Evolutionary conservation across 1,284 basidiomycete species (phyloP).

Genomic region (Ustilago esculenta): DNA sequence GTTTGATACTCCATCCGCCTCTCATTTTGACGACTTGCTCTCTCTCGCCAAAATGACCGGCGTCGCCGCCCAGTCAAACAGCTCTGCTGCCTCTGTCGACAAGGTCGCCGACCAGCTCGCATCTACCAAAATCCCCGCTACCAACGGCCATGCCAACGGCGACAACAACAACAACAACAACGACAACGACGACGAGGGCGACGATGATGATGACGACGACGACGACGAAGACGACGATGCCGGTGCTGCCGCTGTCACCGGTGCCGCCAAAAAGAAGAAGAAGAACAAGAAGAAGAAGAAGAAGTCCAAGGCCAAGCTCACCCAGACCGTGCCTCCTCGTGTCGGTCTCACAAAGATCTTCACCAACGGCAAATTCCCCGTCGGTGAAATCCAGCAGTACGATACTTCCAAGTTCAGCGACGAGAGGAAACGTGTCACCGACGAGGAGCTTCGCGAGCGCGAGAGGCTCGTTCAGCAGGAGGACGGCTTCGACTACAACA

Average conservation of each 20-base stretch:
- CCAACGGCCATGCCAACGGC: slow-evolving; percentile 30
- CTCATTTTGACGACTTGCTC: too few species aligned
- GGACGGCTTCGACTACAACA: slow-evolving; percentile 76
- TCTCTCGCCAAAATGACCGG: slow-evolving; percentile 23
- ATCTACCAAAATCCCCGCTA: slow-evolving; percentile 26
- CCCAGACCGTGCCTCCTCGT: slow-evolving; percentile 91
- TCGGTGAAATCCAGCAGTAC: slow-evolving; percentile 91
- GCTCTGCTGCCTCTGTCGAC: slow-evolving; percentile 25
- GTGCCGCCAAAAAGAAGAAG: slow-evolving; percentile 73
- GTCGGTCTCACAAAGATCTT: slow-evolving; percentile 90
- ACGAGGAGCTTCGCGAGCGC: slow-evolving; percentile 85
- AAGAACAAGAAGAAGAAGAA: slow-evolving; percentile 83
- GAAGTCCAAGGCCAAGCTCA: slow-evolving; percentile 52
- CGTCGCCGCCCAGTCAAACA: slow-evolving; percentile 19
- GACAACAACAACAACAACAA: slow-evolving; percentile 18
- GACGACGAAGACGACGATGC: slow-evolving; percentile 48
- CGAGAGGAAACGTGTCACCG: slow-evolving; percentile 79
- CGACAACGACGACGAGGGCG: slow-evolving; percentile 30
- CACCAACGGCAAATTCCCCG: slow-evolving; percentile 84
- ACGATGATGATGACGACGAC: slow-evolving; percentile 52
- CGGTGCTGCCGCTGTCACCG: slow-evolving; percentile 30
- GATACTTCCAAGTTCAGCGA: slow-evolving; percentile 71
- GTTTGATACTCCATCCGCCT: too few species aligned
- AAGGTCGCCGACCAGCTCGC: slow-evolving; percentile 46
- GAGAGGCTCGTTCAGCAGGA: slow-evolving; percentile 72